Conservation (phyloP, 1,284 basidiomycete species). For the Boletus semigastroideus region DNA sequence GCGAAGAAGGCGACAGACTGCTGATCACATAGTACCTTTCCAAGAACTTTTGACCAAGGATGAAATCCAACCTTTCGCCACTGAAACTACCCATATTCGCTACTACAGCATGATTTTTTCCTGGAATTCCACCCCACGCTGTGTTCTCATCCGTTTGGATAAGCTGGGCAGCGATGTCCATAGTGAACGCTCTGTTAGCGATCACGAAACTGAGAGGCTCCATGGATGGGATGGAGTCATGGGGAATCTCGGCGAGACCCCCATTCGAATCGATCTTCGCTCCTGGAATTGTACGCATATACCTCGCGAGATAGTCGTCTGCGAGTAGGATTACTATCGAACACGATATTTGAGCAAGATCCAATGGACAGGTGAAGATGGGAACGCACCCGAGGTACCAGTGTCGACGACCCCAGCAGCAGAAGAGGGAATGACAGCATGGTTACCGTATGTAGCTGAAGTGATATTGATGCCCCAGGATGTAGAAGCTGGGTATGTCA, state of each 20-base stretch:
- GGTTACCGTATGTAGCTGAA: constrained; percentile 13
- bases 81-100: background rate
- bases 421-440: constrained; percentile 16
- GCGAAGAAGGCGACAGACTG: background rate
- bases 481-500: constrained; percentile 17
- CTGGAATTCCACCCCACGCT: constrained; percentile 4
- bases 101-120: constrained; percentile 2
- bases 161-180: constrained; percentile 26
- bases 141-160: constrained; percentile 21
- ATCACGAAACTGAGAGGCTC: constrained; percentile 23
- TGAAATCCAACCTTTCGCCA: constrained; percentile 22
- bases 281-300: constrained; percentile 23
- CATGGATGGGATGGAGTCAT: constrained; percentile 18
- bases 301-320: constrained; percentile 17
- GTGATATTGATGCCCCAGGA: constrained; percentile 30
- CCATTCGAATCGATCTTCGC: constrained; percentile 7
- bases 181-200: constrained; percentile 5
- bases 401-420: constrained; percentile 15
- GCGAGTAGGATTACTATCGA: constrained; percentile 22
- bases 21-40: constrained; percentile 27
- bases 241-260: constrained; percentile 22
- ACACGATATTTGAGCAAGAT: background rate
- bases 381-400: constrained; percentile 6
- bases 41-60: constrained; percentile 26
- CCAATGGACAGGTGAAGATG: background rate